Percentiles rank a stretch among this genome's conserved stretches.
These are phyloP conservation scores for Colletotrichum tofieldiae DNA, from an alignment of 2,329 filamentous ascomycete genomes.

Conservation along the genomic window DNA sequence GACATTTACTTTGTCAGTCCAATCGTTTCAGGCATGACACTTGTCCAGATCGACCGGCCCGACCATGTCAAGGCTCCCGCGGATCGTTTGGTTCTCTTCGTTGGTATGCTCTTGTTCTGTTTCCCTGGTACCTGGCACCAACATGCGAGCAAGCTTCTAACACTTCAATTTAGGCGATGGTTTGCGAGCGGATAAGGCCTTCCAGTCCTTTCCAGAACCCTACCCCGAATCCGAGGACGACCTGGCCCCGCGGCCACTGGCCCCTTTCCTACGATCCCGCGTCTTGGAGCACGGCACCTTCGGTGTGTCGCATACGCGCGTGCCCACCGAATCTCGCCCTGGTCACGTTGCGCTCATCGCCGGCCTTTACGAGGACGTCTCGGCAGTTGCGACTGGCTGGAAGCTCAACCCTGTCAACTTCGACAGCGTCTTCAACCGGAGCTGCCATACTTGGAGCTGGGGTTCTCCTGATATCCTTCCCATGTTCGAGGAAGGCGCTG, in stretches of 20 bases:
- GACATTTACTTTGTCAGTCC: constrained; percentile 99
- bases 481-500: constrained; percentile 97
- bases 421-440: constrained; percentile 98
- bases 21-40: constrained; percentile 94
- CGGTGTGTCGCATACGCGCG: constrained; percentile 95
- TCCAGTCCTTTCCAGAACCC: constrained; percentile 92
- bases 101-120: constrained; percentile 72
- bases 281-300: constrained; percentile 94
- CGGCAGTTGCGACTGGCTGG: constrained; percentile 97
- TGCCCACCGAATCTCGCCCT: constrained; percentile 95
- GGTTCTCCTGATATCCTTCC: constrained; percentile 96
- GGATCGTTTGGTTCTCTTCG: constrained; percentile 91
- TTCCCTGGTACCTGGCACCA: neutral
- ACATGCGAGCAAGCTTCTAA: constrained; percentile 2
- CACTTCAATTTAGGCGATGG: constrained; percentile 77
- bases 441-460: constrained; percentile 98
- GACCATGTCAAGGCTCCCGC: constrained; percentile 79
- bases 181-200: constrained; percentile 96
- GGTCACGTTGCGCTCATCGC: constrained; percentile 98
- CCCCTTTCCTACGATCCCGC: constrained; percentile 91
- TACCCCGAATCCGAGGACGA: constrained; percentile 78
- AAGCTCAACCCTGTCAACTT: constrained; percentile 99
- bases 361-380: constrained; percentile 97
- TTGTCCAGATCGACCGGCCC: constrained; percentile 79
- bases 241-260: constrained; percentile 83